phyloP scores from a whole-genome alignment of 2,329 filamentous ascomycete species.

The Penicillium decumbens region DNA sequence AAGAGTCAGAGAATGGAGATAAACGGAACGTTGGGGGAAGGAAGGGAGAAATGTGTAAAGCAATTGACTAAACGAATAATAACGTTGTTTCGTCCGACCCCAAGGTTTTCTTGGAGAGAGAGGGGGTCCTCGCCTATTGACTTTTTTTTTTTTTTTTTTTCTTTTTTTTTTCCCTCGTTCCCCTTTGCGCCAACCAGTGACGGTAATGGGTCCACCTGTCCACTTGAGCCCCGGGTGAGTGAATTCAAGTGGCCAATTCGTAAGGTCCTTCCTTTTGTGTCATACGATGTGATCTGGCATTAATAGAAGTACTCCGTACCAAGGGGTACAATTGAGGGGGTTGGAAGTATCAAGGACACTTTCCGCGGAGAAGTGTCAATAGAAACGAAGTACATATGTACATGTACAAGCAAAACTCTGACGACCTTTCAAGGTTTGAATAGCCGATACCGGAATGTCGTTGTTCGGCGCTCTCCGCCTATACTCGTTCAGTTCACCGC shows the following conservation, averaged over 20 bases:
- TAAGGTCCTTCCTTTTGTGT: conserved; percentile 5
- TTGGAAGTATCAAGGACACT: neutral
- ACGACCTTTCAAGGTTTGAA: conserved; percentile 1
- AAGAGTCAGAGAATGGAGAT: conserved; percentile 30
- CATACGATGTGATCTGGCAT: conserved; percentile 7
- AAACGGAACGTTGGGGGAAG: conserved; percentile 21
- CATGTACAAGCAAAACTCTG: neutral
- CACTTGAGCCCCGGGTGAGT: conserved; percentile 2
- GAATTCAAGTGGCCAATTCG: conserved; percentile 6
- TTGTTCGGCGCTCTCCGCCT: conserved; percentile 9
- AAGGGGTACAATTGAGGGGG: neutral
- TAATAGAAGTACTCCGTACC: neutral
- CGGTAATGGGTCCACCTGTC: conserved; percentile 16
- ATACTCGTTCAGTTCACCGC: conserved; percentile 17
- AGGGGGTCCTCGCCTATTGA: conserved; percentile 10
- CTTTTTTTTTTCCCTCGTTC: conserved; percentile 14
- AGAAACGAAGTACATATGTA: neutral
- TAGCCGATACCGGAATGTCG: conserved; percentile 17
- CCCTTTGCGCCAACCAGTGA: conserved; percentile 1
- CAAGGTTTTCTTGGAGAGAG: conserved; percentile 8
- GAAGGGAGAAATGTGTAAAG: conserved; percentile 36
- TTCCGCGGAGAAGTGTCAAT: conserved; percentile 4
- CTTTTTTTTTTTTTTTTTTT: conserved; percentile 2
- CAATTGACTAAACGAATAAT: conserved; percentile 39
- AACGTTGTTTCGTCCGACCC: conserved; percentile 18